These are phyloP conservation scores for Lepidium campestre DNA, from an alignment of 441 rosid genomes.

Conservation along the genomic window DNA sequence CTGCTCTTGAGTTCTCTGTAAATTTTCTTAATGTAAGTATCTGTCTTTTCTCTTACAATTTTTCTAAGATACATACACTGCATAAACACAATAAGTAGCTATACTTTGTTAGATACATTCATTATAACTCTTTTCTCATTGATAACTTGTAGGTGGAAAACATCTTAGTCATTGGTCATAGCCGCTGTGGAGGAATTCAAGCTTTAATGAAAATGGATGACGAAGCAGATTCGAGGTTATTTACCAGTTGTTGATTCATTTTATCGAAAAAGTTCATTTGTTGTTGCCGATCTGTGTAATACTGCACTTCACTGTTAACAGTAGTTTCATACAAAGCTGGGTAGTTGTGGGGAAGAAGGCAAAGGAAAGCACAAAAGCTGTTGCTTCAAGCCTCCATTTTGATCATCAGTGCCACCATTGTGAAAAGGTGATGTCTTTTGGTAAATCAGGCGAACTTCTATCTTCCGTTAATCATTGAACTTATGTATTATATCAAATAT, in stretches of 20 bases:
- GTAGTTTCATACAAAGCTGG: slow-evolving; percentile 85
- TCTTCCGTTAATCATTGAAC: neutral
- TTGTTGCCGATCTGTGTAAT: neutral
- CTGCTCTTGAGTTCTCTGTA: slow-evolving; percentile 87
- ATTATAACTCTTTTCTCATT: neutral
- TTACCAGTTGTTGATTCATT: neutral
- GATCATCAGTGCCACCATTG: slow-evolving; percentile 86
- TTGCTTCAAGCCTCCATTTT: slow-evolving; percentile 57
- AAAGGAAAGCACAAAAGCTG: slow-evolving; percentile 54
- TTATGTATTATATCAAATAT: neutral
- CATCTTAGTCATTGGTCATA: slow-evolving; percentile 84
- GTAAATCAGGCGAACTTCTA: neutral
- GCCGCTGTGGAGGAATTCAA: slow-evolving; percentile 91
- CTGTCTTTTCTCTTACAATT: neutral
- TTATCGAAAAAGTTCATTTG: neutral
- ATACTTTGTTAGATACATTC: neutral
- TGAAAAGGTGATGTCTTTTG: slow-evolving; percentile 69
- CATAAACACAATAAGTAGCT: neutral
- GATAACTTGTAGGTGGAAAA: slow-evolving; percentile 69
- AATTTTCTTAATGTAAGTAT: slow-evolving; percentile 65
- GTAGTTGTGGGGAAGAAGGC: slow-evolving; percentile 77
- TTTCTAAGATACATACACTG: neutral
- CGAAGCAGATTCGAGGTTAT: slow-evolving; percentile 60
- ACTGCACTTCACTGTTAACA: slow-evolving; percentile 10
- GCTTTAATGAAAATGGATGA: slow-evolving; percentile 90